Percentiles rank a stretch among this genome's conserved stretches.
These are phyloP conservation scores for Aplosporella prunicola DNA, from an alignment of 2,329 filamentous ascomycete genomes.

Conservation along the genomic window DNA sequence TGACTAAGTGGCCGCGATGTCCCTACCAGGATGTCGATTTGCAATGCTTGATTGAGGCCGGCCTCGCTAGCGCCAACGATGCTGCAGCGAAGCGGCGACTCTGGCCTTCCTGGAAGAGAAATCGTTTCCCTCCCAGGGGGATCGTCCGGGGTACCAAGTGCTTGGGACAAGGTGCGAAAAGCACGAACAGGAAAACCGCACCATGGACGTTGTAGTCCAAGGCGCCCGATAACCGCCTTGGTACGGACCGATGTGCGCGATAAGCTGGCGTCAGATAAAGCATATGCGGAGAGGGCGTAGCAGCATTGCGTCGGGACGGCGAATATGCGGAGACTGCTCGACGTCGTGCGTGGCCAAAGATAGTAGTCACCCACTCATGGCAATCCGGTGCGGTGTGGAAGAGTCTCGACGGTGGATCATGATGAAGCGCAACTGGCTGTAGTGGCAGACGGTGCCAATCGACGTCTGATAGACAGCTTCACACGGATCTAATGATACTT, in stretches of 20 bases:
- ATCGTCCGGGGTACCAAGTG: slow-evolving; percentile 5
- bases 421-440: no score
- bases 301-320: slow-evolving; percentile 6
- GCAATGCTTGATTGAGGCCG: slow-evolving; percentile 7
- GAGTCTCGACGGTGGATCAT: no score
- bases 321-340: slow-evolving; percentile 3
- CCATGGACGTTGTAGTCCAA: slow-evolving; percentile 8
- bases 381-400: neutral
- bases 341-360: slow-evolving; percentile 7
- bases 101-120: slow-evolving; percentile 13
- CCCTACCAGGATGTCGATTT: neutral
- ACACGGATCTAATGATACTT: no score
- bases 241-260: slow-evolving; percentile 9
- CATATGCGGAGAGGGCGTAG: slow-evolving; percentile 8
- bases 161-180: slow-evolving; percentile 1
- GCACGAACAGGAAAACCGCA: slow-evolving; percentile 9
- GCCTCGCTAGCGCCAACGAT: slow-evolving; percentile 4
- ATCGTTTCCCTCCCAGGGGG: slow-evolving; percentile 10
- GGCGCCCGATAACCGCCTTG: slow-evolving; percentile 8
- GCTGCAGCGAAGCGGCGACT: slow-evolving; percentile 6
- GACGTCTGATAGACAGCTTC: no score
- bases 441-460: no score
- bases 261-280: slow-evolving; percentile 10
- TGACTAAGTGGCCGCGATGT: slow-evolving; percentile 7
- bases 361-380: slow-evolving; percentile 6